Evolutionary conservation across 352 stramenopile species (phyloP).

Genomic region (Peronospora belbahrii): DNA sequence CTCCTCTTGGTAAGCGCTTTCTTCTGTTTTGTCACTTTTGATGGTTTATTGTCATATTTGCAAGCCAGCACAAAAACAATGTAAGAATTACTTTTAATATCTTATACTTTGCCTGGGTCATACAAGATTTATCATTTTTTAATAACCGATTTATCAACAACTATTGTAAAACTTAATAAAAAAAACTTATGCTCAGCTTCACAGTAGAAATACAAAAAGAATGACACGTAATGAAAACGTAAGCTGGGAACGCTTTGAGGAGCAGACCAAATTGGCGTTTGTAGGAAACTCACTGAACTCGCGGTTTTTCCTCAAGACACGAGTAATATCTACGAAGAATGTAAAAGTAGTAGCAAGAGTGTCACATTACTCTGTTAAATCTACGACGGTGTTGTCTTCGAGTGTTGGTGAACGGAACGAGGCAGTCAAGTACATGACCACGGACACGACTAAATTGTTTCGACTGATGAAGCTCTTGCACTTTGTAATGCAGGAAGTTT

Average conservation of each 20-base stretch:
- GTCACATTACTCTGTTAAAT: constrained; percentile 21
- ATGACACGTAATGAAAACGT: too few relatives aligned
- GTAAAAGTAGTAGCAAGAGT: constrained; percentile 45
- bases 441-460: constrained; percentile 26
- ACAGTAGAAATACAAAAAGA: too few relatives aligned
- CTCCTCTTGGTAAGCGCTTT: too few relatives aligned
- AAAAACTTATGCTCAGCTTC: too few relatives aligned
- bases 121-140: too few relatives aligned
- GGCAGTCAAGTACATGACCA: constrained; percentile 24
- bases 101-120: too few relatives aligned
- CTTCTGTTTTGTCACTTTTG: too few relatives aligned
- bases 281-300: constrained; percentile 41
- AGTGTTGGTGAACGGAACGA: constrained; percentile 8
- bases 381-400: constrained; percentile 10
- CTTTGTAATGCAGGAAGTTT: constrained; percentile 62
- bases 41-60: too few relatives aligned
- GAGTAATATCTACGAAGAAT: constrained; percentile 20
- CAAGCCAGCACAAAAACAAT: too few relatives aligned
- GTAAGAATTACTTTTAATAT: too few relatives aligned
- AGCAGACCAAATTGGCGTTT: constrained; percentile 58
- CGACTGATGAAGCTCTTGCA: constrained; percentile 45
- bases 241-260: constrained; percentile 63
- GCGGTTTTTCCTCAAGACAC: constrained; percentile 59
- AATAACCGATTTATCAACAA: too few relatives aligned
- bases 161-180: too few relatives aligned